Conservation (phyloP, 2,329 filamentous ascomycete species). For the Pseudogymnoascus sp. region DNA sequence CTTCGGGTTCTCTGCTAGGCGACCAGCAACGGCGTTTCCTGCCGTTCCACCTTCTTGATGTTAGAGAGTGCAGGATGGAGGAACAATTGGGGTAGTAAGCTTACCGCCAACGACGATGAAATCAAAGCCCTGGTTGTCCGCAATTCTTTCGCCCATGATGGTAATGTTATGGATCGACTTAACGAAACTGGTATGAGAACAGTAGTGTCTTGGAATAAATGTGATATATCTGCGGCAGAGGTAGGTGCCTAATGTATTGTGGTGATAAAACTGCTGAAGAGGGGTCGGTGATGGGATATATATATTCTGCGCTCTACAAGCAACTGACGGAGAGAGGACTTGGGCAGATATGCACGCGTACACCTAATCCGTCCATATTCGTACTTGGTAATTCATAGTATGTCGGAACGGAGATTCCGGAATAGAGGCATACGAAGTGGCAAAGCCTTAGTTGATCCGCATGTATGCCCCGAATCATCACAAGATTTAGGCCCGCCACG, state of each 20-base stretch:
- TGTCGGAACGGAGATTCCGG: neutral
- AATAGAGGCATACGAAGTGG: neutral
- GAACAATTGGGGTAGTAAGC: neutral
- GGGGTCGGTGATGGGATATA: neutral
- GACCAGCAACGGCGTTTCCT: slow-evolving; percentile 41
- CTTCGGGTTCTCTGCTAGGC: slow-evolving; percentile 43
- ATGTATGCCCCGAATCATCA: neutral
- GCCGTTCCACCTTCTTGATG: slow-evolving; percentile 33
- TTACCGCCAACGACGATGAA: slow-evolving; percentile 26
- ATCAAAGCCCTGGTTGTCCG: slow-evolving; percentile 17
- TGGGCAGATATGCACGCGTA: neutral
- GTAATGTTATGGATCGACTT: neutral
- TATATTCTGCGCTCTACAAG: neutral
- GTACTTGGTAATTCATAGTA: neutral
- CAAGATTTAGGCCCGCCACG: neutral
- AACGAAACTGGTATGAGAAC: neutral
- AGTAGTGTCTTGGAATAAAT: neutral
- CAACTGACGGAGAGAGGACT: neutral
- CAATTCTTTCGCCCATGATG: neutral
- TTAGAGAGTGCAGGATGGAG: neutral
- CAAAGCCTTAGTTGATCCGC: neutral
- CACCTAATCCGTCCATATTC: neutral
- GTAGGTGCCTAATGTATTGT: neutral
- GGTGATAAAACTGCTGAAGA: neutral
- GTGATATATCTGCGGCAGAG: neutral